Base-by-base conservation (phyloP, 2,329 filamentous ascomycete genomes). In the Verticillium klebahnii region DNA sequence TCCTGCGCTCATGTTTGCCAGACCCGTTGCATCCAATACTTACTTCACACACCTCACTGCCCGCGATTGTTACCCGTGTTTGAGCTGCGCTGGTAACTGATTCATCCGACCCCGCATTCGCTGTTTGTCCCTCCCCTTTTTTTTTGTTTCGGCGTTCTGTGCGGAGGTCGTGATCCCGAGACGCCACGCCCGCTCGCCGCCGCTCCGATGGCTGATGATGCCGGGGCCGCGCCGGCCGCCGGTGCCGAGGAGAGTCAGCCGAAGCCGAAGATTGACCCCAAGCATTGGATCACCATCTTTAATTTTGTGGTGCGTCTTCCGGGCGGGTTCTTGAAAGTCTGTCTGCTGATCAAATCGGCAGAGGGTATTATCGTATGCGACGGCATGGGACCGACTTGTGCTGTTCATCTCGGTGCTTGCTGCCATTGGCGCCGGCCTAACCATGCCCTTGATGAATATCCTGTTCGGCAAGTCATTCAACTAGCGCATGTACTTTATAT, bases 361-460 rank as follows among this genome's bases (percentile, higher is more conserved):
- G 45, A 52, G 45, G 19, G 65, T 74, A 2, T 74, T 74, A 34
- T 66, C 60, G 8, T 74, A 74, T 57, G 72, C 72, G 1, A 70
- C 64, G 23, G 67, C 63, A 66, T 74, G 71, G 71, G 72, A 74
- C 50, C 66, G 72, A 31, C 60, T 66, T 19, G 64, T 71, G 23
- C 72, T 73, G n/a, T 62, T 61, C 36, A 37, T 71, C 19, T 74
- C 72, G 17, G 63, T 69, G 0, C 9, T 70, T 5, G 72, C 73
- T 2, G 75, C 74, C 39, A 64, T 76, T 31, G 71, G 72, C 4
- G 72, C 73, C 2, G 74, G 74, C 0, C 62, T 71, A 2, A 68
- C 71, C 2, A 60, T 78, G 60, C 73, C 76, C 5, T 57, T 78
- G 37, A 75, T 78, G 69, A 76, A 74, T 57, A 64, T 78, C 31